Evolutionary conservation across 2,329 filamentous ascomycete genomes (phyloP).

Genomic region (Cryphonectria parasitica): DNA sequence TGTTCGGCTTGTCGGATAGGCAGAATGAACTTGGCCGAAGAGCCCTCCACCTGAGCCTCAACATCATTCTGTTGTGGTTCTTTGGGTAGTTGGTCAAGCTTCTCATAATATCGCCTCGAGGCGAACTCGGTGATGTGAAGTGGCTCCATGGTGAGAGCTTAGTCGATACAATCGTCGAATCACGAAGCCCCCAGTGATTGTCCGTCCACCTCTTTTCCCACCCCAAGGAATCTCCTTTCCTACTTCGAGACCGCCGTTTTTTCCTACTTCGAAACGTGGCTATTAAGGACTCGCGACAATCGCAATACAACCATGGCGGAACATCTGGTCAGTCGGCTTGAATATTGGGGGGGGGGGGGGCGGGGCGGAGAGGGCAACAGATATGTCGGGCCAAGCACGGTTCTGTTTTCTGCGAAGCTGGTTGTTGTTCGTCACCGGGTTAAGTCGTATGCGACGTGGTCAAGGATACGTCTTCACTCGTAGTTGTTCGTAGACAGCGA

Average conservation of each 20-base stretch:
- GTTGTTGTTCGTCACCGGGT: background rate
- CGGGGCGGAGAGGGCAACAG: background rate
- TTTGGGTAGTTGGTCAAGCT: conserved; percentile 59
- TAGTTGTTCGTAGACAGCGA: background rate
- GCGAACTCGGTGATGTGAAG: conserved; percentile 69
- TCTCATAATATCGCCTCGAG: conserved; percentile 66
- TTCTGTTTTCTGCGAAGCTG: background rate
- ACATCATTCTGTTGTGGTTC: conserved; percentile 43
- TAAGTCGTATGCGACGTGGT: background rate
- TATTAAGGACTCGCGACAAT: conserved; percentile 34
- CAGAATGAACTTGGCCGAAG: conserved; percentile 38
- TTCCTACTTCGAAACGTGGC: conserved; percentile 24
- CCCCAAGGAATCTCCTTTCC: conserved; percentile 26
- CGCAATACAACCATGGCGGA: conserved; percentile 40
- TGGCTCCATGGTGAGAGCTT: conserved; percentile 57
- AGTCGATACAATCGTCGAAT: conserved; percentile 4
- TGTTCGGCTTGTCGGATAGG: conserved; percentile 35
- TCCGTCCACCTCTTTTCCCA: conserved; percentile 27
- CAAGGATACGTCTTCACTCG: background rate
- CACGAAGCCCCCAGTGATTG: background rate
- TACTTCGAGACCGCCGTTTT: conserved; percentile 17
- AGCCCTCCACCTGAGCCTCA: conserved; percentile 33
- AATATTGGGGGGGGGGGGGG: background rate
- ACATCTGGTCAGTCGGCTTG: conserved; percentile 33
- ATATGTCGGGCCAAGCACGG: background rate